Evolutionary conservation across 2,329 filamentous ascomycete genomes (phyloP).

Genomic region (Botrytis deweyae): DNA sequence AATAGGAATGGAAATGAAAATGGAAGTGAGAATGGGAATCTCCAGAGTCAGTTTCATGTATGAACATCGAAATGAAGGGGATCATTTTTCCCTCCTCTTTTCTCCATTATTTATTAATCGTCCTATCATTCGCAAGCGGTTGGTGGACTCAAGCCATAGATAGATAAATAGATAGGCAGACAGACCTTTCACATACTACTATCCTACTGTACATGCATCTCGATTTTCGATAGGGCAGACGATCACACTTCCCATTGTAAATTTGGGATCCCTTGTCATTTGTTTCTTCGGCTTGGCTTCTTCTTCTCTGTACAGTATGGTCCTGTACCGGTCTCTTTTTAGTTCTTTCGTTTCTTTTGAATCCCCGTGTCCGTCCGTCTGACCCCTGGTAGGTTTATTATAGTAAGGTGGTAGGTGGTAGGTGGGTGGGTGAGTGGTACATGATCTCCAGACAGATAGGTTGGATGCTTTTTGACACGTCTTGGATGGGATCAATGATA

Average conservation of each 20-base stretch:
- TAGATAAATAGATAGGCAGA: neutral
- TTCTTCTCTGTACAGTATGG: neutral
- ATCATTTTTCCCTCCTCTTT: neutral
- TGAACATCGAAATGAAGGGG: conserved; percentile 2
- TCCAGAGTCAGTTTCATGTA: neutral
- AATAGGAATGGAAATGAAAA: neutral
- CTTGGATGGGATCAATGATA: neutral
- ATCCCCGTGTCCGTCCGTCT: neutral
- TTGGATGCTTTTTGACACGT: neutral
- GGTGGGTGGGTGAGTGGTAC: neutral
- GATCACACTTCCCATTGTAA: neutral
- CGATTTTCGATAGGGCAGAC: conserved; percentile 16
- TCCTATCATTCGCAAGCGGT: neutral
- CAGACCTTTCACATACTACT: neutral
- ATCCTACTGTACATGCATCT: neutral
- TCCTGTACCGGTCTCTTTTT: neutral
- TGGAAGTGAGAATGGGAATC: neutral
- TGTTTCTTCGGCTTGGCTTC: neutral
- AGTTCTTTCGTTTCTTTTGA: neutral
- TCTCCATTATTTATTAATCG: neutral
- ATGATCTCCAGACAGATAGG: neutral
- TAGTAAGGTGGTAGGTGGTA: neutral
- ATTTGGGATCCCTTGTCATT: neutral
- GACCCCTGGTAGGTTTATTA: neutral
- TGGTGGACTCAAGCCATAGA: neutral